A percentile compares a stretch with the other conserved stretches of the same genome.
Conservation (phyloP, 768 basidiomycete genomes). For the Mycena rebaudengoi region DNA sequence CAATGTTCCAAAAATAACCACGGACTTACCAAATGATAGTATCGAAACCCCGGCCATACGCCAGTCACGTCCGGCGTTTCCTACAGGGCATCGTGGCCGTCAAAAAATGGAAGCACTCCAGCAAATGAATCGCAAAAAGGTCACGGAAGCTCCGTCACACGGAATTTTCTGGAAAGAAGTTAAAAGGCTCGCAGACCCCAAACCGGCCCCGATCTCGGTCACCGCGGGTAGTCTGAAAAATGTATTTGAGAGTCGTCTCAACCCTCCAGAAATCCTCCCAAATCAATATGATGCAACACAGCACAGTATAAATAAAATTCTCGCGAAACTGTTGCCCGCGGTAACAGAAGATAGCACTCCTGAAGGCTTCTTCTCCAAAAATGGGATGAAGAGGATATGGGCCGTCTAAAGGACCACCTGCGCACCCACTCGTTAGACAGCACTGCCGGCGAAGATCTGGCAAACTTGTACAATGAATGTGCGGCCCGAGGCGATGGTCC, state of each 20-base stretch:
- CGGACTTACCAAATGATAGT: too few species aligned
- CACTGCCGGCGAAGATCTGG: slow-evolving; percentile 13
- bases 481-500: background rate
- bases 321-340: background rate
- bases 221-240: background rate
- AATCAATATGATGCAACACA: background rate
- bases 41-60: background rate
- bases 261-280: background rate
- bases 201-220: background rate
- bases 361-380: slow-evolving; percentile 9
- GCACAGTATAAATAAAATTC: background rate
- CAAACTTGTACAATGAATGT: slow-evolving; percentile 17
- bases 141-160: background rate
- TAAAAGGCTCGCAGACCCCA: background rate
- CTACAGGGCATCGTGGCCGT: background rate
- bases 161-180: background rate
- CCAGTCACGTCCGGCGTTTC: background rate
- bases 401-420: background rate
- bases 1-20: background rate
- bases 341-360: slow-evolving; percentile 5
- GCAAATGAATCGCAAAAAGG: background rate
- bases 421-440: slow-evolving; percentile 1
- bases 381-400: slow-evolving; percentile 9
- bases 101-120: background rate
- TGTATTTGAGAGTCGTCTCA: background rate